Conservation (phyloP, 2,329 filamentous ascomycete genomes). For the Chaetomiaceae sp. region DNA sequence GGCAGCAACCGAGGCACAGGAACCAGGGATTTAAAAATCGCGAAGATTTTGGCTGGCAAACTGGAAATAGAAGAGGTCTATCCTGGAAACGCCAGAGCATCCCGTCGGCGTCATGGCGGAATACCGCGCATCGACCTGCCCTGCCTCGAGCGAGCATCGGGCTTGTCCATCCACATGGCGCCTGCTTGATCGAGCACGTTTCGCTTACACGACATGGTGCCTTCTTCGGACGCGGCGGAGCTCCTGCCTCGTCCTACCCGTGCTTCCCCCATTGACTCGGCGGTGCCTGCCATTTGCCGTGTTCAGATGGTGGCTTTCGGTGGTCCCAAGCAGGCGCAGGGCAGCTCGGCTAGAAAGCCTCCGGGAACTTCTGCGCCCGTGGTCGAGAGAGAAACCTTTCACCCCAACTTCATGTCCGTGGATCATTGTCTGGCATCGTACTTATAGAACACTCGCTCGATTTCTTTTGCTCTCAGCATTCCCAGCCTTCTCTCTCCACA, state of each 20-base stretch:
- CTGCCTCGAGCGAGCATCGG: no score
- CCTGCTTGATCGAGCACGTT: not conserved
- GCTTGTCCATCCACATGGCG: not conserved
- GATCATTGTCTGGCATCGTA: not conserved
- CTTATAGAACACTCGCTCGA: no score
- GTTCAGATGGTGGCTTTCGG: not conserved
- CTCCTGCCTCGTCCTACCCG: not conserved
- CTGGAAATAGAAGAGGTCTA: no score
- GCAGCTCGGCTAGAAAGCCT: not conserved
- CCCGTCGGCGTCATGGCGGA: no score
- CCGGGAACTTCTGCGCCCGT: not conserved
- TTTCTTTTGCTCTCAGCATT: no score
- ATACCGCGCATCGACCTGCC: no score
- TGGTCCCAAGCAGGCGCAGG: not conserved
- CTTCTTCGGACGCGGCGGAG: not conserved
- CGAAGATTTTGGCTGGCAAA: no score
- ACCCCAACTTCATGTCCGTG: constrained; percentile 7
- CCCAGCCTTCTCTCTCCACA: no score
- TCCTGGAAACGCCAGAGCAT: no score
- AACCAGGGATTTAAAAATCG: no score
- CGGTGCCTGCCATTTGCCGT: not conserved
- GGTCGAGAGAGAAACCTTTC: not conserved
- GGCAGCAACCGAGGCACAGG: no score
- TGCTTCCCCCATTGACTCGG: not conserved
- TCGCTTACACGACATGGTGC: constrained; percentile 4